Evolutionary conservation across 78 protist species (phyloP).

Genomic region (Emiliania huxleyi): DNA sequence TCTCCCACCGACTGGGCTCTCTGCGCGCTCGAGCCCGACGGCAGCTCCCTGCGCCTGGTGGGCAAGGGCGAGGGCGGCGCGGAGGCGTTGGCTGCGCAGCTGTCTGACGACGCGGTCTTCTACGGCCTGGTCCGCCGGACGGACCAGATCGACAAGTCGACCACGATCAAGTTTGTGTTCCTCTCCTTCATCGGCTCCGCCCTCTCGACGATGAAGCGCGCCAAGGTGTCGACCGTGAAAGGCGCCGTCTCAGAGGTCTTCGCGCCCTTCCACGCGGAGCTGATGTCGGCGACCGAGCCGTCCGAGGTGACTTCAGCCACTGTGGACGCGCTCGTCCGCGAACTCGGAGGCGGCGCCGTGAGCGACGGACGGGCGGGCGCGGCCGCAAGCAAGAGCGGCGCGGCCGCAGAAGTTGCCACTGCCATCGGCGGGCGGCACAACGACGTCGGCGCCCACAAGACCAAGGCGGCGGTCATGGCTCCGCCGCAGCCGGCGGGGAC

Average conservation of each 20-base stretch:
- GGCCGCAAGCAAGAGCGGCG: too few species aligned
- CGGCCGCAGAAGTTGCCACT: neutral
- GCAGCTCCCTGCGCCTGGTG: neutral
- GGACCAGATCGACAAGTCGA: neutral
- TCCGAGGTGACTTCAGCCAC: neutral
- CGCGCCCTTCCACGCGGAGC: neutral
- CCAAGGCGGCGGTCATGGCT: neutral
- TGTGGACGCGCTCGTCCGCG: neutral
- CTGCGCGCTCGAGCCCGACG: neutral
- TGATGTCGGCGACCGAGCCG: neutral
- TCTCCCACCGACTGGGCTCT: neutral
- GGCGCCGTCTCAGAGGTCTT: neutral
- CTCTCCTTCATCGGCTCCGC: neutral
- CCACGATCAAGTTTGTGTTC: neutral
- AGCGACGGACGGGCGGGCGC: neutral
- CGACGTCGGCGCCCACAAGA: neutral
- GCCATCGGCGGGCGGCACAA: neutral
- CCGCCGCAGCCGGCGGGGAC: neutral
- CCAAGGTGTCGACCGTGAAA: neutral
- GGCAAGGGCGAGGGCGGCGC: neutral
- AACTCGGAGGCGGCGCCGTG: neutral
- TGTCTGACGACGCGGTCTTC: neutral
- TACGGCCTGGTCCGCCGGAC: neutral
- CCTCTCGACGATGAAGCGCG: neutral
- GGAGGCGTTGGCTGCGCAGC: neutral